A percentile compares a stretch with the other conserved stretches of the same genome.
Conservation (phyloP, 108 stramenopile species). For the Cyclotella kingstonii region DNA sequence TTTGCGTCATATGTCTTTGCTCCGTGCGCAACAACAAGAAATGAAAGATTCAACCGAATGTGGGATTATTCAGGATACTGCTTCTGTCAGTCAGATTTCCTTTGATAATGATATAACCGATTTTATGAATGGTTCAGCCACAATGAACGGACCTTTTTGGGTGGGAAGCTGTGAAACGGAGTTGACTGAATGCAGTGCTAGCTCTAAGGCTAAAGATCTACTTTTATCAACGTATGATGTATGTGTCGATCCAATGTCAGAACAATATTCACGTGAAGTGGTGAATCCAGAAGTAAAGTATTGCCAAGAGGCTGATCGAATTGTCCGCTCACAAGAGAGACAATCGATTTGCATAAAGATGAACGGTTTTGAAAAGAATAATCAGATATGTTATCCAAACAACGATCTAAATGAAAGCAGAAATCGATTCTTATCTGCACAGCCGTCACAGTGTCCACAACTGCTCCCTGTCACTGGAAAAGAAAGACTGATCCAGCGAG, state of each 20-base stretch:
- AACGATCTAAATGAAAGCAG: not conserved
- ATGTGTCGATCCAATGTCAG: no score
- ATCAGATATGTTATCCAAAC: not conserved
- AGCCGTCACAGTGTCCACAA: constrained; percentile 3
- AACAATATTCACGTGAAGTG: no score
- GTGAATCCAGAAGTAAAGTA: no score
- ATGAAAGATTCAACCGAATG: not conserved
- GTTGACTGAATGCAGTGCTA: no score
- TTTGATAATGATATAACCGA: not conserved
- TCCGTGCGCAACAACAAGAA: constrained; percentile 11
- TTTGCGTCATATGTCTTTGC: constrained; percentile 71
- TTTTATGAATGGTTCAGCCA: not conserved
- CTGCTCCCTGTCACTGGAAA: constrained; percentile 30
- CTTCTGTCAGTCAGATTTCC: not conserved
- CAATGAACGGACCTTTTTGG: not conserved
- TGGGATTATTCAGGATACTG: not conserved
- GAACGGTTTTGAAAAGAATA: no score
- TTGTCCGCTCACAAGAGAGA: no score
- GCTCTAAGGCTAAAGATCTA: no score
- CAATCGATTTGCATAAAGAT: no score
- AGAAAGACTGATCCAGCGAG: constrained; percentile 66
- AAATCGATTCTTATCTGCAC: constrained; percentile 2
- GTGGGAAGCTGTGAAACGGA: no score
- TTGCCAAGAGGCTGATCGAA: no score
- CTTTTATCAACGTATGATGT: no score